These are phyloP conservation scores for Suillus americanus DNA, from an alignment of 768 basidiomycete species.

Conservation along the genomic window DNA sequence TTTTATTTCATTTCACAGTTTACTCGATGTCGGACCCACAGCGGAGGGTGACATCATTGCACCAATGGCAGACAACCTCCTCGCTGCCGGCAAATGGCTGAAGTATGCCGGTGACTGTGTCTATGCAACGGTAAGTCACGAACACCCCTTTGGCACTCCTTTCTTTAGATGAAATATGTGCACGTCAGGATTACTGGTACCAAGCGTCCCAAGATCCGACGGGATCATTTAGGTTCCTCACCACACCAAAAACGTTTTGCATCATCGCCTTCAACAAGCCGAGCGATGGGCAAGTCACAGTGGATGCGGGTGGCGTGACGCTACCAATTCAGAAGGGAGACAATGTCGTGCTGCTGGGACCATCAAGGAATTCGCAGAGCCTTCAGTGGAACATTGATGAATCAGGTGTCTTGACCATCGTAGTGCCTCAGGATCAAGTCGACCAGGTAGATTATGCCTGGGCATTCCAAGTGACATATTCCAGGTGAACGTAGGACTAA, in stretches of 20 bases:
- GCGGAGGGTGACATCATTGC: constrained; percentile 54
- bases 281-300: constrained; percentile 28
- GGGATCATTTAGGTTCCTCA: constrained; percentile 44
- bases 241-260: constrained; percentile 51
- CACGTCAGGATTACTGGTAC: constrained; percentile 47
- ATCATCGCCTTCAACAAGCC: constrained; percentile 45
- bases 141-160: neutral
- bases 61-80: constrained; percentile 46
- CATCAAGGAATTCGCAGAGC: constrained; percentile 11
- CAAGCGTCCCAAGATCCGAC: constrained; percentile 39
- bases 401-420: constrained; percentile 30
- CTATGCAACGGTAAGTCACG: constrained; percentile 46
- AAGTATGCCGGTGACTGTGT: constrained; percentile 49
- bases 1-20: constrained; percentile 26
- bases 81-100: constrained; percentile 54
- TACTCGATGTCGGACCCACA: constrained; percentile 54
- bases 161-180: neutral
- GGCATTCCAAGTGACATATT: constrained; percentile 41
- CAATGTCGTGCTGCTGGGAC: constrained; percentile 40
- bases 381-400: constrained; percentile 34
- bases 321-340: constrained; percentile 47
- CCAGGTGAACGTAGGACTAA: neutral
- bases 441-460: constrained; percentile 36
- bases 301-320: constrained; percentile 34
- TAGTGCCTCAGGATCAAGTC: constrained; percentile 24